These are phyloP conservation scores for Daucus carota DNA, from an alignment of 129 eudicot genomes.

Conservation along the genomic window DNA sequence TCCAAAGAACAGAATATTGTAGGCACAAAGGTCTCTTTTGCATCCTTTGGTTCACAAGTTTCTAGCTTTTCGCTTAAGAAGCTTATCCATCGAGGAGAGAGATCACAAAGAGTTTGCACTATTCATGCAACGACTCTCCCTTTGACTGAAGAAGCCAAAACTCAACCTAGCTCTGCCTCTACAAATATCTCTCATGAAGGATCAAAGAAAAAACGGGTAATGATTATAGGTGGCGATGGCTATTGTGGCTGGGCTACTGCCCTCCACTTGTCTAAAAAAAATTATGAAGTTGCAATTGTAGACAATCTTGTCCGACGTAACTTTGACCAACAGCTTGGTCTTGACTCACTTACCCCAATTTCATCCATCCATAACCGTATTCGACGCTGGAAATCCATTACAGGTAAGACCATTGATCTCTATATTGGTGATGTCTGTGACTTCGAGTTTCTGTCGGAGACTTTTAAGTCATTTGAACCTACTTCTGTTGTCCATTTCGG, in stretches of 20 bases:
- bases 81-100: slow-evolving; percentile 23
- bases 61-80: slow-evolving; percentile 29
- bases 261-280: slow-evolving; percentile 84
- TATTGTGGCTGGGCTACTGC: slow-evolving; percentile 99
- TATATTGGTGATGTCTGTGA: slow-evolving; percentile 90
- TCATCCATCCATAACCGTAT: slow-evolving; percentile 84
- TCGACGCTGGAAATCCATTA: slow-evolving; percentile 77
- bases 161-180: slow-evolving; percentile 37
- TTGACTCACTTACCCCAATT: slow-evolving; percentile 90
- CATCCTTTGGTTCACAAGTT: slow-evolving; percentile 30
- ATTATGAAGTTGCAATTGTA: slow-evolving; percentile 84
- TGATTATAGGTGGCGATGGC: slow-evolving; percentile 99
- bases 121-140: slow-evolving; percentile 55
- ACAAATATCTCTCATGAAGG: slow-evolving; percentile 24
- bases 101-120: slow-evolving; percentile 22
- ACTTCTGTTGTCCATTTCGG: slow-evolving; percentile 97
- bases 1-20: slow-evolving; percentile 19
- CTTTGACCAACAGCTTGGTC: slow-evolving; percentile 95
- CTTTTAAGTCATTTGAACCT: slow-evolving; percentile 80
- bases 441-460: slow-evolving; percentile 80
- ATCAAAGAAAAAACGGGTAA: slow-evolving; percentile 52
- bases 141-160: slow-evolving; percentile 36
- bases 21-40: slow-evolving; percentile 15
- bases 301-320: slow-evolving; percentile 92
- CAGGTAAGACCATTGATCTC: slow-evolving; percentile 63